Evolutionary conservation across 495 filamentous ascomycete species (phyloP), one percentile per base, ranked within the genome.

Genomic region (Xylaria acuta): DNA sequence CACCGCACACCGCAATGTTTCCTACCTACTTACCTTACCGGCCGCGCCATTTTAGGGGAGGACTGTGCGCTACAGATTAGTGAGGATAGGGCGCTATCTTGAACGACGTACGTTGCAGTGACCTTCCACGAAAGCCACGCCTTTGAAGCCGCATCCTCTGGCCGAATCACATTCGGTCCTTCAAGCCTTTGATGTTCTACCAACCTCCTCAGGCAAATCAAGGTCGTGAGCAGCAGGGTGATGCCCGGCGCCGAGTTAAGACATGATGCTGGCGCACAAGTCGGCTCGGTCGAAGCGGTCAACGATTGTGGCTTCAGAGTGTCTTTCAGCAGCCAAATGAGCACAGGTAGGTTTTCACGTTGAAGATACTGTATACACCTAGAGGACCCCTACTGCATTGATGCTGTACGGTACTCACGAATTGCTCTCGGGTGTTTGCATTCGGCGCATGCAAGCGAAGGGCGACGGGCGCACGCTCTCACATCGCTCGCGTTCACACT

Each of bases 1-100:
- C 30, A 66, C 64, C 64, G 43, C 64, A 66, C 64, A 51, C 64
- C 64, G 41, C 63, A 51, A 66, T 36, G 30, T 51, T 40, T 51
- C 20, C 47, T 22, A 51, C 51, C 51, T 27, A 54, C 12, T 12
- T 18, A 58, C 30, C 7, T 38, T 38, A 38, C 36, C n/a, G 43
- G 16, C 18, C 12, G 43, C 22, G 53, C 53, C 16, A n/a, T 60
- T 9, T n/a, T 43, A n/a, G 60, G 22, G n/a, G 59, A 63, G 59
- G 8, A 25, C 38, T 40, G 32, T 63, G 27, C 53, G 32, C 6
- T 56, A 18, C n/a, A 22, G 22, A 38, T 38, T 38, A 60, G 56
- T n/a, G 32, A 60, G 56, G 32, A 38, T 20, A 38, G 34, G 11
- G 25, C 16, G 58, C 58, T 22, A 60, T 38, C 32, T 22, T 34